phyloP scores from a whole-genome alignment of 441 rosid species.

The Manihot esculenta region DNA sequence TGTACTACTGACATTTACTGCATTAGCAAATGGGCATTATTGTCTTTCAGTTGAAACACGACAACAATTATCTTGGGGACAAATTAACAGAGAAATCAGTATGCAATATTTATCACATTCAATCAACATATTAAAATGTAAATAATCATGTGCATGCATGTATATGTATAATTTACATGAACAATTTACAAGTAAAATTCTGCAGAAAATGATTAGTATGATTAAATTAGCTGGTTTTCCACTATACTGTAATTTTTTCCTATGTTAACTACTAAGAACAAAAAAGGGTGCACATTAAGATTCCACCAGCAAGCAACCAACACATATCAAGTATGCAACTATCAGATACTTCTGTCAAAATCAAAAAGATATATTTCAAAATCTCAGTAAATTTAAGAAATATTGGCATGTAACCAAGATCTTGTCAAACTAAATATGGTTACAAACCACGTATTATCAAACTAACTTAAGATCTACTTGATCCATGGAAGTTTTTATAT shows the following conservation, averaged over 20 bases:
- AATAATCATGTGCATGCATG: too few species aligned
- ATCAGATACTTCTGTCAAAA: background rate
- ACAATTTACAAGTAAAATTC: background rate
- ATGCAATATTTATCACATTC: background rate
- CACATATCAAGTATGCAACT: background rate
- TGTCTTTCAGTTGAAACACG: background rate
- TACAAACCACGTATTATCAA: background rate
- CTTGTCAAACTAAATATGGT: background rate
- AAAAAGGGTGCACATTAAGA: background rate
- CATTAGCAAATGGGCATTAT: background rate
- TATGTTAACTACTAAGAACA: background rate
- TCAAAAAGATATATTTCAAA: background rate
- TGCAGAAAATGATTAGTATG: background rate
- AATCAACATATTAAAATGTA: background rate
- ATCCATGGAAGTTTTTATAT: background rate
- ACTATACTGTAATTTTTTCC: background rate
- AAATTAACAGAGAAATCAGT: background rate
- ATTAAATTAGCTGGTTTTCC: background rate
- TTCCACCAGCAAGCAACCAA: background rate
- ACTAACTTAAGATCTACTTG: background rate
- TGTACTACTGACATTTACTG: background rate
- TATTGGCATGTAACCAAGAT: background rate
- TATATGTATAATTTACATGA: background rate
- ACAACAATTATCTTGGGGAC: background rate
- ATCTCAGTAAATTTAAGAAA: background rate